Evolutionary conservation across 1,284 basidiomycete species (phyloP).

Genomic region (Puccinia horiana): DNA sequence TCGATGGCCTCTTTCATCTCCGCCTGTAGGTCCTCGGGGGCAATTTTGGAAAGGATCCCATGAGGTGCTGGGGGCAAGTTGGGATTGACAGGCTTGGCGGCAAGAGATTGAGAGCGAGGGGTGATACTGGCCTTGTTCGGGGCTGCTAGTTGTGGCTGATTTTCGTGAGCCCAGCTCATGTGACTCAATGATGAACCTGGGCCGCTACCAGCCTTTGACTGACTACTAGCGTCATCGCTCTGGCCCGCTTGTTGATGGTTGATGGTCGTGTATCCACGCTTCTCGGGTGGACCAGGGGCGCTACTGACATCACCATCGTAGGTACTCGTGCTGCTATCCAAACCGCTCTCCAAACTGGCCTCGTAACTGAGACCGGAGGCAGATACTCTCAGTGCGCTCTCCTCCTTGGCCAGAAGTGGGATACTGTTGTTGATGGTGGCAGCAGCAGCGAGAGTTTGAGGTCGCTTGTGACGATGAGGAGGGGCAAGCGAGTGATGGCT

Average conservation of each 20-base stretch:
- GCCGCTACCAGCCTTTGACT: conserved; percentile 6
- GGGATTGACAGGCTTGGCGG: conserved; percentile 29
- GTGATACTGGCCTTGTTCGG: conserved; percentile 10
- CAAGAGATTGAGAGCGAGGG: neutral
- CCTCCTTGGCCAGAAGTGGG: conserved; percentile 20
- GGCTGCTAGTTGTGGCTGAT: conserved; percentile 1
- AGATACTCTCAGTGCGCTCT: neutral
- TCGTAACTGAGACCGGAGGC: conserved; percentile 12
- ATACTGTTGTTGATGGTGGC: conserved; percentile 42
- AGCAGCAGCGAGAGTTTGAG: conserved; percentile 22
- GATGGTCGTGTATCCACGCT: conserved; percentile 10
- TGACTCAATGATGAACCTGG: conserved; percentile 38
- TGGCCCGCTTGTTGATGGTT: conserved; percentile 12
- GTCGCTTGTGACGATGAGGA: conserved; percentile 45
- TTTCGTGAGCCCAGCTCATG: conserved; percentile 44
- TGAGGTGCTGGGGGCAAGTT: conserved; percentile 38
- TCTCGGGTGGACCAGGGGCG: conserved; percentile 29
- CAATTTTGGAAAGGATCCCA: conserved; percentile 36
- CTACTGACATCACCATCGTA: conserved; percentile 48
- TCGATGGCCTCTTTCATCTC: conserved; percentile 41
- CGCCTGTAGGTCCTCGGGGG: conserved; percentile 36
- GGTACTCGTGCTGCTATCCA: conserved; percentile 43
- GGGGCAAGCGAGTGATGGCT: conserved; percentile 26
- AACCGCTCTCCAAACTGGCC: conserved; percentile 25
- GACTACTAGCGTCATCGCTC: conserved; percentile 22